Conservation (phyloP, 139 green algal genomes). For the Ettlia oleoabundans region DNA sequence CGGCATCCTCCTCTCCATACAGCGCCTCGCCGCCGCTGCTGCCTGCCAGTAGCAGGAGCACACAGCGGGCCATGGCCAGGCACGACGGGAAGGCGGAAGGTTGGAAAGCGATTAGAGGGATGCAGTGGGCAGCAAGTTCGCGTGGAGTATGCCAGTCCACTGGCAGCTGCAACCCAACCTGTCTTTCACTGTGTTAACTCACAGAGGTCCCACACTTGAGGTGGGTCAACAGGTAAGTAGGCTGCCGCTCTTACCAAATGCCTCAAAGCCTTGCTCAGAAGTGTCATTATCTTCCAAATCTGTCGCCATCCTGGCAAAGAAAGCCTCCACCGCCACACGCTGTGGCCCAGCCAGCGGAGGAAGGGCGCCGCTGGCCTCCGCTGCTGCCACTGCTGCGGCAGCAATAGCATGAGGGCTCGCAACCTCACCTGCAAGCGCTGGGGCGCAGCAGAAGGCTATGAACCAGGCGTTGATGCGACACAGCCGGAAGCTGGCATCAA, state of each 20-base stretch:
- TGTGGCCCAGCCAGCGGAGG: conserved; percentile 27
- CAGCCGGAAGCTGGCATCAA: too few relatives aligned
- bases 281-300: too few relatives aligned
- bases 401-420: neutral
- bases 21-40: neutral
- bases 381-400: conserved; percentile 16
- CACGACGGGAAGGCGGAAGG: too few relatives aligned
- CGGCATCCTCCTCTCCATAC: conserved; percentile 1
- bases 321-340: conserved; percentile 8
- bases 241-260: neutral
- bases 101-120: too few relatives aligned
- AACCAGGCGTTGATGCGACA: too few relatives aligned
- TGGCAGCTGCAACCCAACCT: neutral
- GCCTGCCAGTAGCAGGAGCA: too few relatives aligned
- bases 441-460: neutral
- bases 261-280: neutral
- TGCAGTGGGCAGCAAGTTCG: too few relatives aligned
- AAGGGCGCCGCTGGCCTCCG: conserved; percentile 28
- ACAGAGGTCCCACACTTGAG: too few relatives aligned
- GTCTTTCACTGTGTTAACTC: too few relatives aligned
- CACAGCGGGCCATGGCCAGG: too few relatives aligned
- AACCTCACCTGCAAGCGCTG: neutral
- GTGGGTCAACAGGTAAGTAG: too few relatives aligned
- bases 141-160: too few relatives aligned
- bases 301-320: neutral